These are phyloP conservation scores for Megacollybia platyphylla DNA, from an alignment of 1,284 basidiomycete species.

Conservation along the genomic window DNA sequence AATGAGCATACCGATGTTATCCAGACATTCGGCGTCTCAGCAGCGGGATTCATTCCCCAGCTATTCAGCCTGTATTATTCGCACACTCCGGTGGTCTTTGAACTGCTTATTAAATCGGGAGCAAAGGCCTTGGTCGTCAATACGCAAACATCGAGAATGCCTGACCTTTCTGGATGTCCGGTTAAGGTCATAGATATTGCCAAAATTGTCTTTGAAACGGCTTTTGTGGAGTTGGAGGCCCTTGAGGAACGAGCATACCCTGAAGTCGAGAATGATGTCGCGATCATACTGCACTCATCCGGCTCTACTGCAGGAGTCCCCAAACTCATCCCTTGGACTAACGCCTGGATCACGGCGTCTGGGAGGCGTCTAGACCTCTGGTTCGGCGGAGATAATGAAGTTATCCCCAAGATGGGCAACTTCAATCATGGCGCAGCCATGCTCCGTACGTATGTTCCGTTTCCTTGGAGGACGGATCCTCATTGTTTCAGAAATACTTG, in stretches of 20 bases:
- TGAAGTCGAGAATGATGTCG: conserved; percentile 10
- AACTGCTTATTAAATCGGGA: conserved; percentile 7
- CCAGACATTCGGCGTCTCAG: conserved; percentile 12
- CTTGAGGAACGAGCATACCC: conserved; percentile 7
- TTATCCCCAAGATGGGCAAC: conserved; percentile 14
- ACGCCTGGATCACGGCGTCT: conserved; percentile 13
- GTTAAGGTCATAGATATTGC: conserved; percentile 1
- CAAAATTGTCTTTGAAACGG: background rate
- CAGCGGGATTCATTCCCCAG: conserved; percentile 17
- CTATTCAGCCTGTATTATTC: conserved; percentile 12
- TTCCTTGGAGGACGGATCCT: background rate
- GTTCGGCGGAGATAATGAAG: conserved; percentile 9
- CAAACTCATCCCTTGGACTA: conserved; percentile 15
- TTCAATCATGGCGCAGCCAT: conserved; percentile 15
- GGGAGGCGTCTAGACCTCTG: conserved; percentile 10
- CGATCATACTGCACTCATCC: conserved; percentile 18
- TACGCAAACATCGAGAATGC: conserved; percentile 7
- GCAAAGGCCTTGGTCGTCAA: conserved; percentile 13
- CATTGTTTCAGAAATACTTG: background rate
- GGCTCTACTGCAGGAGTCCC: conserved; percentile 18
- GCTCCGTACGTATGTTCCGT: conserved; percentile 11
- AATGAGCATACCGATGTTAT: conserved; percentile 13
- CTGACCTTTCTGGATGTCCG: conserved; percentile 6
- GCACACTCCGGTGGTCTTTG: conserved; percentile 6
- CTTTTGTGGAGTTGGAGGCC: background rate